Evolutionary conservation across 805 yeast genomes (phyloP), one percentile per base, ranked within the genome.

Genomic region (Pichia nanzhaoensis): DNA sequence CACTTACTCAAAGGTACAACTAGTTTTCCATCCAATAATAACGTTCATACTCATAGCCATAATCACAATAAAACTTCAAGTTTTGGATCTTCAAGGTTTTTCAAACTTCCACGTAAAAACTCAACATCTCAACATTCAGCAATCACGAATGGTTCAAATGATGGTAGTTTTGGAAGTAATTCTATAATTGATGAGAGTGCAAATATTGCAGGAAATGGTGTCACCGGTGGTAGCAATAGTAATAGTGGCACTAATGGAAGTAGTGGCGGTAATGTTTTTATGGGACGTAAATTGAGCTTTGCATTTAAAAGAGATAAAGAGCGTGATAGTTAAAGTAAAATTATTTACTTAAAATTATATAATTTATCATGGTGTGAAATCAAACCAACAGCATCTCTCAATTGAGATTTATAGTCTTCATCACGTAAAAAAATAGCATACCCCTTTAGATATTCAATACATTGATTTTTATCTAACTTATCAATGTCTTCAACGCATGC

Each of bases 241-340:
- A 28, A 20, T 32, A 13, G 17, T 31, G 20, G 45, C 18, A 34
- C n/a, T n/a, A n/a, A n/a, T 28, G 44, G 44, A 14, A 37, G 27
- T 27, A 28, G 24, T 32, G 9, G 17, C 35, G 20, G 45, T 16
- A 34, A 47, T 18, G 44, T 47, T 10, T 38, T 43, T 17, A 47
- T 60, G 19, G 51, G 61, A n/a, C 51, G 61, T 34, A 54, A 61
- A 38, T 48, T 64, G 33, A 58, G 60, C 43, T 54, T 64, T 50
- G 60, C 65, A 20, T 58, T 60, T 45, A 62, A 57, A 38, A 53
- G 58, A 36, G 58, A 55, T n/a, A 49, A 47, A 24, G 60, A 58
- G n/a, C 54, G 54, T 35, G 61, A 57, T 22, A 58, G 46, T 30
- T 57, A 56, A 4, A n/a, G n/a, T n/a, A n/a, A 24, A 39, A 13